Base-by-base conservation (phyloP, 345 rosid genomes). In the Combretum micranthum region DNA sequence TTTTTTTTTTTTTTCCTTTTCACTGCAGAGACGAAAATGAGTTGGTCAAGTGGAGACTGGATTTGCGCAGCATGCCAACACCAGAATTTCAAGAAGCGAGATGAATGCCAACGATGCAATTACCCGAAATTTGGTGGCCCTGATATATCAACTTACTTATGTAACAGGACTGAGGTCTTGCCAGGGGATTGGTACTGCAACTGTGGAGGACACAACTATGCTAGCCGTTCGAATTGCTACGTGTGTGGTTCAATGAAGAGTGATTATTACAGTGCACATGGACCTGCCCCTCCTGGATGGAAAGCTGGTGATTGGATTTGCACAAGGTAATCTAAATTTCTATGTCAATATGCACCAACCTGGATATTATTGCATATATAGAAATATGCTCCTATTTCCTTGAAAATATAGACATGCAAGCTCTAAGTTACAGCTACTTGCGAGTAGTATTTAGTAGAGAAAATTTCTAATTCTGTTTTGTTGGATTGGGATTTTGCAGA, bases 161-260 rank as follows among this genome's bases (percentile, higher is more conserved):
- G 63, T 66, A 81, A 76, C 66, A 61, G 76, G 63, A 72, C 84
- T 7, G 85, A 80, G 48, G 89, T 83, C 21, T 45, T 82, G 63
- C 86, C 90, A 3, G 96, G 96, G 26, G 96, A 88, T 55, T 88
- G 96, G 92, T 83, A 88, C 67, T 88, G 96, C 68, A 82, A 69
- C 66, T 88, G 96, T 15, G 86, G 87, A 9, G 76, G 86, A 12
- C 92, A 88, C 68, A 88, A 85, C 69, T 88, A 77, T 15, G 96
- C 96, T 12, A 85, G 81, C 63, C 71, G 96, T 56, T 63, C 86
- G 0, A 85, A 63, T 71, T 88, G 96, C 77, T 81, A 75, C 63
- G 77, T 74, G 48, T 88, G 96, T 19, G 92, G 86, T 52, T 68
- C 84, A 8, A 54, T 70, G 20, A 87, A 84, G 69, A 77, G 67